These are phyloP conservation scores for Tolypocladium amazonense DNA, from an alignment of 2,329 filamentous ascomycete genomes.

Conservation along the genomic window DNA sequence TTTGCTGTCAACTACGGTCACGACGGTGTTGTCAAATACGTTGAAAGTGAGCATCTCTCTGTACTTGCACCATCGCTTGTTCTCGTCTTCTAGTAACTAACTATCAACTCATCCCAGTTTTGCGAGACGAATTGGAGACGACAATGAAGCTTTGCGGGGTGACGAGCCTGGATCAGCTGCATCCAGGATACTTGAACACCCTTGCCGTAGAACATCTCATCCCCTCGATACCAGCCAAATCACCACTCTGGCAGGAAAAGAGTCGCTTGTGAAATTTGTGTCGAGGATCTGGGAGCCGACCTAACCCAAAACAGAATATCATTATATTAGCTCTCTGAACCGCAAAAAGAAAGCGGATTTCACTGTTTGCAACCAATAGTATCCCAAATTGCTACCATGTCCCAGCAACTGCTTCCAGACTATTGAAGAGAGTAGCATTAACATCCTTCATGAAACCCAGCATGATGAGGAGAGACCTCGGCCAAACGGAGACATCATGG, in stretches of 20 bases:
- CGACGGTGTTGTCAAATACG: constrained; percentile 41
- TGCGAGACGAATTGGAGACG: constrained; percentile 52
- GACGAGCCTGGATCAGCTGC: constrained; percentile 47
- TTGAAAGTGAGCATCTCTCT: constrained; percentile 33
- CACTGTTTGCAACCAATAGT: too few relatives aligned
- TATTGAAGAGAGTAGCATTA: neutral
- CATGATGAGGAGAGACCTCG: neutral
- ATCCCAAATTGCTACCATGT: neutral
- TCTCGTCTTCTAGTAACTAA: neutral
- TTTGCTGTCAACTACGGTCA: constrained; percentile 51
- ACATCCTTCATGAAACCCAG: neutral
- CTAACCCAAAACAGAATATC: neutral
- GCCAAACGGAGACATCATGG: neutral
- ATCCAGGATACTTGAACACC: constrained; percentile 51
- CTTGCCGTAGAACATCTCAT: constrained; percentile 36
- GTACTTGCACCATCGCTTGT: neutral
- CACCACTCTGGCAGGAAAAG: neutral
- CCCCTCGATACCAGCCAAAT: constrained; percentile 11
- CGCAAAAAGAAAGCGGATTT: neutral
- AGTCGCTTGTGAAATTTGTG: neutral
- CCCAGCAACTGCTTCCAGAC: neutral
- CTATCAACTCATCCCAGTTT: constrained; percentile 2
- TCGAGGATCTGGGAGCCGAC: neutral
- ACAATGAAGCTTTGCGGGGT: constrained; percentile 58
- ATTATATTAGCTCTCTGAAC: neutral